These are phyloP conservation scores for Brachypodium distachyon DNA, from an alignment of 202 grass and related monocot species.

Conservation along the genomic window DNA sequence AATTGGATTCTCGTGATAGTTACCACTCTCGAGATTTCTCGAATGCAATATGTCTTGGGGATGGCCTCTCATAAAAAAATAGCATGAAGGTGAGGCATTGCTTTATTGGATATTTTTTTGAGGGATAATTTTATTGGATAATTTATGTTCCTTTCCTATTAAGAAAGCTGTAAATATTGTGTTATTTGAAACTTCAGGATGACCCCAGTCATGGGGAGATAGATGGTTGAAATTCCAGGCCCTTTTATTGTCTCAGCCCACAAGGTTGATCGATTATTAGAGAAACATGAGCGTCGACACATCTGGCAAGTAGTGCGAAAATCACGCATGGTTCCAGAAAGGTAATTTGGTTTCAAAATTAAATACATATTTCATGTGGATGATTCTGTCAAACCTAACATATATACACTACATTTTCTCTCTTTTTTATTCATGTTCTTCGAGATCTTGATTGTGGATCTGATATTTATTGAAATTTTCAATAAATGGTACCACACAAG, in stretches of 20 bases:
- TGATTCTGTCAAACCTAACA: not conserved
- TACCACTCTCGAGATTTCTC: conserved; percentile 57
- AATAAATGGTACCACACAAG: not conserved
- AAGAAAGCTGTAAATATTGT: not conserved
- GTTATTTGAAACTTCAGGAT: conserved; percentile 31
- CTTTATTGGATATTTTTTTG: too few relatives aligned
- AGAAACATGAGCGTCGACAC: conserved; percentile 79
- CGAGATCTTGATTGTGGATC: not conserved
- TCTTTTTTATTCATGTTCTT: not conserved
- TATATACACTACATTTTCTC: not conserved
- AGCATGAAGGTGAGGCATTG: conserved; percentile 48
- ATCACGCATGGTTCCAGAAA: conserved; percentile 82
- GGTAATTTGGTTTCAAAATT: conserved; percentile 34
- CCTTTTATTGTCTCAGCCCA: conserved; percentile 73
- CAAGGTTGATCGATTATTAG: conserved; percentile 84
- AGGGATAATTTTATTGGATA: too few relatives aligned
- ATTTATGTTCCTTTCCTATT: not conserved
- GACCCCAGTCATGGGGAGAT: conserved; percentile 46
- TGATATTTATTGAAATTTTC: not conserved
- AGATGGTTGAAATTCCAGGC: conserved; percentile 85
- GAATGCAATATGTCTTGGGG: conserved; percentile 40
- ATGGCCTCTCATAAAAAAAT: conserved; percentile 37
- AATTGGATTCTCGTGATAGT: conserved; percentile 51
- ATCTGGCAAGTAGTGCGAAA: conserved; percentile 71
- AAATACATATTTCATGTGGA: not conserved